A percentile compares a stretch with the other conserved stretches of the same genome.
These are phyloP conservation scores for Neurospora cerealis DNA, from an alignment of 495 filamentous ascomycete genomes.

Conservation along the genomic window DNA sequence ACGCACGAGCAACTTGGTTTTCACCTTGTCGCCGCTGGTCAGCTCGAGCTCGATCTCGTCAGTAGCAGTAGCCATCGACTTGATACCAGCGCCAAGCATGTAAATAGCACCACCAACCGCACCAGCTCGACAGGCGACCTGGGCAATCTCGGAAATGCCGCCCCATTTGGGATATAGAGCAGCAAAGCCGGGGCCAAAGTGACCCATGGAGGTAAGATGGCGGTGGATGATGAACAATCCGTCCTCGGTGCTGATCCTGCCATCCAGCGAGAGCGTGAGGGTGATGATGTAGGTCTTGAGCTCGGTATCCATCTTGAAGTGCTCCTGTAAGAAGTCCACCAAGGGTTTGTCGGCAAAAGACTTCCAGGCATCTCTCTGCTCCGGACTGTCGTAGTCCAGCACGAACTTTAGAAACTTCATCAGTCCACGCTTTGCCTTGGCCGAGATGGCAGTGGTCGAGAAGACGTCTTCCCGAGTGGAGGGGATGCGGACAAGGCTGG, in stretches of 20 bases:
- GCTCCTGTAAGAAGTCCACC: conserved; percentile 50
- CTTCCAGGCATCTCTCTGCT: conserved; percentile 33
- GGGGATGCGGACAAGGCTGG: conserved; percentile 54
- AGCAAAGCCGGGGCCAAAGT: conserved; percentile 79
- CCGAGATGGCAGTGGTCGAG: conserved; percentile 56
- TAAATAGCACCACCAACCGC: conserved; percentile 90
- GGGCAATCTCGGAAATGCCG: conserved; percentile 80
- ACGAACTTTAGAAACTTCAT: conserved; percentile 87
- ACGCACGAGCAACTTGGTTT: conserved; percentile 43
- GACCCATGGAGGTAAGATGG: conserved; percentile 77
- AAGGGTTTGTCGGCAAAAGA: conserved; percentile 39
- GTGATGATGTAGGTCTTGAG: conserved; percentile 67
- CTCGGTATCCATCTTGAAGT: conserved; percentile 62
- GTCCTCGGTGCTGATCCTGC: conserved; percentile 45
- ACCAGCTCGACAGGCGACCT: conserved; percentile 83
- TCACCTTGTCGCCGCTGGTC: conserved; percentile 49
- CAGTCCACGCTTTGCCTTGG: conserved; percentile 66
- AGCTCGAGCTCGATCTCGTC: conserved; percentile 40
- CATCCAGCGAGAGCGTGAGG: conserved; percentile 61
- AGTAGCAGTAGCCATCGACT: conserved; percentile 16
- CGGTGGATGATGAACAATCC: conserved; percentile 62
- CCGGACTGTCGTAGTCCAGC: conserved; percentile 45
- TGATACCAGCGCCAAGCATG: conserved; percentile 63
- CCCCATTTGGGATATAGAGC: conserved; percentile 87
- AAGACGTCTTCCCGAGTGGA: conserved; percentile 84